Percentiles rank a stretch among this genome's conserved stretches.
Conservation (phyloP, 345 rosid species). For the Melaleuca quinquenervia region DNA sequence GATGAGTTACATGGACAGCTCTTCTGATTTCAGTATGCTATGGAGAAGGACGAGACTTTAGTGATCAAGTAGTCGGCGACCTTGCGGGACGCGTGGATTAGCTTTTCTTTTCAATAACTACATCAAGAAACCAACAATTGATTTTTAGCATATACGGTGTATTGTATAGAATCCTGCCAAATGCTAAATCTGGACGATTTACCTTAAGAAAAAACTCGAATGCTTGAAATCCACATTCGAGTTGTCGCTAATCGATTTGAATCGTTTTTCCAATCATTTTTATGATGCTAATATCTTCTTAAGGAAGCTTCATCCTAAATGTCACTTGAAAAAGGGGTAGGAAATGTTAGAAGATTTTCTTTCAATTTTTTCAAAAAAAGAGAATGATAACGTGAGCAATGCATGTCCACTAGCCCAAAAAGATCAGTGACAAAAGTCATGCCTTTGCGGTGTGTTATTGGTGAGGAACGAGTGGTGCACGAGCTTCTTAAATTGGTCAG, state of each 20-base stretch:
- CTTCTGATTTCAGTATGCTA: not conserved
- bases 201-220: too few species aligned
- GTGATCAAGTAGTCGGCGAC: not conserved
- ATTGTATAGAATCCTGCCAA: too few species aligned
- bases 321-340: too few species aligned
- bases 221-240: too few species aligned
- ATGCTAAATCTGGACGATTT: too few species aligned
- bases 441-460: not conserved
- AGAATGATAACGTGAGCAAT: too few species aligned
- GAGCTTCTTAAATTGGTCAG: not conserved
- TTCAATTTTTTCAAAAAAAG: too few species aligned
- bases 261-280: too few species aligned
- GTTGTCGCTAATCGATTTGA: too few species aligned
- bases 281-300: too few species aligned
- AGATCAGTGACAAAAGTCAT: not conserved
- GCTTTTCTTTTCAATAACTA: not conserved
- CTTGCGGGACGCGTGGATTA: not conserved
- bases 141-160: not conserved
- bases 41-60: not conserved
- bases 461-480: not conserved
- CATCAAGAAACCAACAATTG: not conserved
- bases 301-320: too few species aligned
- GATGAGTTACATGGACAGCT: not conserved
- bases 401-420: not conserved
- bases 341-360: too few species aligned